phyloP scores from a whole-genome alignment of 2,329 filamentous ascomycete genomes.

The Ceratocystis ficicola region DNA sequence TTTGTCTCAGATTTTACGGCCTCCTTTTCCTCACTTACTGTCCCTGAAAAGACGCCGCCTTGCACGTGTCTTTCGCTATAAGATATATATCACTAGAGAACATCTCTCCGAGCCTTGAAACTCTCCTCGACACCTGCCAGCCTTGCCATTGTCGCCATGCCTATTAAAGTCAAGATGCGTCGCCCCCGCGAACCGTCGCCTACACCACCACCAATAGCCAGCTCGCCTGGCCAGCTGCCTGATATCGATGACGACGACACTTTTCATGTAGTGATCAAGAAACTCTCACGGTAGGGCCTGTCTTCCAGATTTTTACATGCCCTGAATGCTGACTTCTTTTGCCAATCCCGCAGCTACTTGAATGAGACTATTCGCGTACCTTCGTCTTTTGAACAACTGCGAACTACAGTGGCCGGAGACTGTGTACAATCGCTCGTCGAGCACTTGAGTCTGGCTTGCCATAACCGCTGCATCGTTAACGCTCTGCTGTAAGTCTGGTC shows the following conservation, averaged over 20 bases:
- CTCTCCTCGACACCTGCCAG: neutral
- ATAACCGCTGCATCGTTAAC: constrained; percentile 58
- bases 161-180: constrained; percentile 22
- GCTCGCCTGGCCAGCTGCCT: constrained; percentile 27
- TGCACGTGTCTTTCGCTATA: neutral
- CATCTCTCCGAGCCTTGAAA: neutral
- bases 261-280: constrained; percentile 45
- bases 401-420: constrained; percentile 51
- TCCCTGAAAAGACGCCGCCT: neutral
- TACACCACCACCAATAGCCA: constrained; percentile 8
- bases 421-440: constrained; percentile 48
- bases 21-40: neutral
- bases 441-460: constrained; percentile 50
- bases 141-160: constrained; percentile 10
- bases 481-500: constrained; percentile 51
- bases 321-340: neutral
- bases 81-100: neutral
- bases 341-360: constrained; percentile 41
- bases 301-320: neutral
- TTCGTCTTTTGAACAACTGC: constrained; percentile 60
- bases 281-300: constrained; percentile 46
- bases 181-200: constrained; percentile 14
- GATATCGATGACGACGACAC: constrained; percentile 28
- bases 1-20: neutral
- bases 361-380: constrained; percentile 50